Percentiles rank a stretch among this genome's conserved stretches.
Evolutionary conservation across 176 grass and related monocot species (phyloP).

Genomic region (Phragmites australis): DNA sequence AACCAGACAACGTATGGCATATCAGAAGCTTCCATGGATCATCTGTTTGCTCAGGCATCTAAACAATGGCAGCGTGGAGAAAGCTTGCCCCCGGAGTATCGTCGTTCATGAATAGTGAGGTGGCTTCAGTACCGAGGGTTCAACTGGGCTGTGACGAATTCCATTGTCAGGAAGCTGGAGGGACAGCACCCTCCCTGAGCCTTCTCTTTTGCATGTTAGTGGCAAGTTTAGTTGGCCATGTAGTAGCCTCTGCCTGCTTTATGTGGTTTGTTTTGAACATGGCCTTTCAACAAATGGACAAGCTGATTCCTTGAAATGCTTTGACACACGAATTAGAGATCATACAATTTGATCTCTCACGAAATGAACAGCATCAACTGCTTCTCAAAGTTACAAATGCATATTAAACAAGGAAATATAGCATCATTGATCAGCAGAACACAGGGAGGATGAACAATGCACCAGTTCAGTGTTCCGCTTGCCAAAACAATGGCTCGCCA

Average conservation of each 20-base stretch:
- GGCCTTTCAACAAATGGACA: not conserved
- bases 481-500: too few relatives aligned
- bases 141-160: slow-evolving; percentile 63
- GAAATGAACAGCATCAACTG: not conserved
- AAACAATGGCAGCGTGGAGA: slow-evolving; percentile 77
- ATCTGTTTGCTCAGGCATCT: slow-evolving; percentile 71
- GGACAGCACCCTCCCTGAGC: slow-evolving; percentile 44
- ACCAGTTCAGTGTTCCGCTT: too few relatives aligned
- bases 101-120: slow-evolving; percentile 55
- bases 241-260: not conserved
- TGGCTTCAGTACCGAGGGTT: slow-evolving; percentile 95
- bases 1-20: slow-evolving; percentile 47
- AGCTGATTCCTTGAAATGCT: not conserved
- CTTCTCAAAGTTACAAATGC: not conserved
- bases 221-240: not conserved
- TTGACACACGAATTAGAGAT: not conserved
- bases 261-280: not conserved
- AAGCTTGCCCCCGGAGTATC: slow-evolving; percentile 52
- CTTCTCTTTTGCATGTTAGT: not conserved
- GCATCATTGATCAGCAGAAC: not conserved
- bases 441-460: too few relatives aligned
- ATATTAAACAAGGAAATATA: too few relatives aligned
- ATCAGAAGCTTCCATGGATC: slow-evolving; percentile 72
- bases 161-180: slow-evolving; percentile 66
- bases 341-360: not conserved